phyloP scores from a whole-genome alignment of 768 basidiomycete genomes.

The Asterophora parasitica region DNA sequence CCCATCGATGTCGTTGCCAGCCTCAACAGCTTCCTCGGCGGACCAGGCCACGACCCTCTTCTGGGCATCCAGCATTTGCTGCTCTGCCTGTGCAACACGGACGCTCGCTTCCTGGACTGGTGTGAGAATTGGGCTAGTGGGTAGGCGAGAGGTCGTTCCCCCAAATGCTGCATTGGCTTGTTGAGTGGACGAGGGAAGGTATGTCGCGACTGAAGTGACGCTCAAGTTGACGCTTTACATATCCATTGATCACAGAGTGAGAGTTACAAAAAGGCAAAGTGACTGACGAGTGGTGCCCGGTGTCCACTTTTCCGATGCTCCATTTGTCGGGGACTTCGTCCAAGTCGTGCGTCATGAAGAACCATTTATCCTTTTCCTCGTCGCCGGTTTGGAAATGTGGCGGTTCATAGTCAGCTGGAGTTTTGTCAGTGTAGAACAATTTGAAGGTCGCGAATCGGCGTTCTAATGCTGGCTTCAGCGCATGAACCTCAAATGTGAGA shows the following conservation, averaged over 20 bases:
- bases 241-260: not conserved
- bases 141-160: slow-evolving; percentile 37
- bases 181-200: slow-evolving; percentile 60
- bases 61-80: slow-evolving; percentile 58
- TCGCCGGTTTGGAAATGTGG: slow-evolving; percentile 75
- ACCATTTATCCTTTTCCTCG: slow-evolving; percentile 68
- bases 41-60: slow-evolving; percentile 65
- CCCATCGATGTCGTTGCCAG: slow-evolving; percentile 45
- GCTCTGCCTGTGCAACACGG: slow-evolving; percentile 50
- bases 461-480: slow-evolving; percentile 32
- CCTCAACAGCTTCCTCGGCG: slow-evolving; percentile 45
- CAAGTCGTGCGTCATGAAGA: slow-evolving; percentile 71
- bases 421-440: slow-evolving; percentile 74
- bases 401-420: slow-evolving; percentile 82
- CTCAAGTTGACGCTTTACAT: slow-evolving; percentile 67
- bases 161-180: slow-evolving; percentile 53
- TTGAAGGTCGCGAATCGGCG: slow-evolving; percentile 88
- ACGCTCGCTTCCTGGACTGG: slow-evolving; percentile 54
- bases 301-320: slow-evolving; percentile 60
- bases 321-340: slow-evolving; percentile 73
- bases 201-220: slow-evolving; percentile 68
- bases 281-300: slow-evolving; percentile 69
- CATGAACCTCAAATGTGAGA: not conserved
- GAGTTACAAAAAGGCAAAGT: not conserved
- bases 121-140: slow-evolving; percentile 36